A percentile compares a stretch with the other conserved stretches of the same genome.
Evolutionary conservation across 2,329 filamentous ascomycete genomes (phyloP).

Genomic region (Pyrenophora tritici-repentis): DNA sequence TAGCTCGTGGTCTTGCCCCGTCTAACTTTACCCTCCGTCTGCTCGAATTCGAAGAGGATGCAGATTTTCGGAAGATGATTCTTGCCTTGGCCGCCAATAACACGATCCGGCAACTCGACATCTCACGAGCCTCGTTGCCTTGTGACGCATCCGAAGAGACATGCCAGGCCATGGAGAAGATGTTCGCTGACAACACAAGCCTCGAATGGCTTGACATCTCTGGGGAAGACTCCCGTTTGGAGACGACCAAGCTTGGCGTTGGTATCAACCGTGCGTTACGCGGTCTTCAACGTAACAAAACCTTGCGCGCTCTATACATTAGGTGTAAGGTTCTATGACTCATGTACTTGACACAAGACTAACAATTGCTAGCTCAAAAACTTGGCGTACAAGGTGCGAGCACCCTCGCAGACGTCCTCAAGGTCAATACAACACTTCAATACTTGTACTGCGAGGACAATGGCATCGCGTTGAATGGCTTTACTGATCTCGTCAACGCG

Average conservation of each 20-base stretch:
- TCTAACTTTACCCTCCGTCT: constrained; percentile 68
- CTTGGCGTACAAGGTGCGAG: constrained; percentile 71
- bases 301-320: constrained; percentile 66
- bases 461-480: constrained; percentile 71
- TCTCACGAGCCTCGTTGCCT: constrained; percentile 71
- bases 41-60: constrained; percentile 70
- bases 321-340: constrained; percentile 49
- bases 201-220: constrained; percentile 71
- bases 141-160: constrained; percentile 71
- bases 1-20: constrained; percentile 60
- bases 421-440: constrained; percentile 64
- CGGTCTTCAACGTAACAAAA: constrained; percentile 67
- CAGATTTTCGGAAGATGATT: constrained; percentile 66
- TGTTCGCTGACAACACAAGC: constrained; percentile 71
- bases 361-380: constrained; percentile 58
- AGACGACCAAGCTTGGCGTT: constrained; percentile 70
- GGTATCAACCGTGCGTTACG: constrained; percentile 69
- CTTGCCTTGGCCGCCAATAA: constrained; percentile 66
- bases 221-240: constrained; percentile 72
- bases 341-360: constrained; percentile 6
- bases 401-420: constrained; percentile 70
- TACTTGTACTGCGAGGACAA: constrained; percentile 75
- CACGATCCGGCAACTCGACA: constrained; percentile 67
- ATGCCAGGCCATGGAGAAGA: constrained; percentile 64
- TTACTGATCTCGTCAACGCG: constrained; percentile 70